phyloP scores from a whole-genome alignment of 1,139 yeast genomes.

The Scheffersomyces cryptocercus region DNA sequence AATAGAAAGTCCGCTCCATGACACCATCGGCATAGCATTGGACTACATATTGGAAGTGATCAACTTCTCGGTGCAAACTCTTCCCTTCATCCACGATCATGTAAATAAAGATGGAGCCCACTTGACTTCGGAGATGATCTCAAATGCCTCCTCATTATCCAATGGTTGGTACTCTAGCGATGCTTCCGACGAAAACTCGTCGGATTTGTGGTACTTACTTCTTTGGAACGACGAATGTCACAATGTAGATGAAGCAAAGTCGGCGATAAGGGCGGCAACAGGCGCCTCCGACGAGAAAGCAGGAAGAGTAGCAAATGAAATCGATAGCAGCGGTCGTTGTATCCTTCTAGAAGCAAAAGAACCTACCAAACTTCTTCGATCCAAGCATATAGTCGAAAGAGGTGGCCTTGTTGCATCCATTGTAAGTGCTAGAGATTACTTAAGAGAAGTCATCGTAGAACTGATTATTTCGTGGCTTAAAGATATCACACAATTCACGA shows the following conservation, averaged over 20 bases:
- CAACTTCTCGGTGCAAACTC: slow-evolving; percentile 32
- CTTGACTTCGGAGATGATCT: slow-evolving; percentile 25
- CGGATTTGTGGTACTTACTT: slow-evolving; percentile 43
- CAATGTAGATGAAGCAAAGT: slow-evolving; percentile 49
- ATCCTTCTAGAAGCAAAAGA: slow-evolving; percentile 22
- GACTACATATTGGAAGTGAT: slow-evolving; percentile 53
- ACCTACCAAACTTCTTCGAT: slow-evolving; percentile 19
- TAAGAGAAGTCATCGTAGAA: slow-evolving; percentile 47
- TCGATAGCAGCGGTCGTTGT: slow-evolving; percentile 35
- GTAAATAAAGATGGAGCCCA: slow-evolving; percentile 15
- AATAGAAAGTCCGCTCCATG: slow-evolving; percentile 17
- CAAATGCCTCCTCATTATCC: slow-evolving; percentile 33
- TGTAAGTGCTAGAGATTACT: slow-evolving; percentile 45
- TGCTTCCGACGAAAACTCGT: slow-evolving; percentile 25
- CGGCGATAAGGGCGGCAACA: slow-evolving; percentile 40
- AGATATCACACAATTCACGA: slow-evolving; percentile 34
- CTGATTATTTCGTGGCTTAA: slow-evolving; percentile 52
- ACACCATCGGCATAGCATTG: slow-evolving; percentile 38
- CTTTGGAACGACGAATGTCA: slow-evolving; percentile 80
- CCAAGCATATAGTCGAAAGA: slow-evolving; percentile 38
- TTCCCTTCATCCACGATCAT: slow-evolving; percentile 37
- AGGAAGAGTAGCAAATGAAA: slow-evolving; percentile 32
- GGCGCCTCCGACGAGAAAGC: slow-evolving; percentile 26
- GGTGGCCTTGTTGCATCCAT: slow-evolving; percentile 61
- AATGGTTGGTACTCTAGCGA: slow-evolving; percentile 27